phyloP scores from a whole-genome alignment of 805 yeast species.

The Teunomyces funiuensis region DNA sequence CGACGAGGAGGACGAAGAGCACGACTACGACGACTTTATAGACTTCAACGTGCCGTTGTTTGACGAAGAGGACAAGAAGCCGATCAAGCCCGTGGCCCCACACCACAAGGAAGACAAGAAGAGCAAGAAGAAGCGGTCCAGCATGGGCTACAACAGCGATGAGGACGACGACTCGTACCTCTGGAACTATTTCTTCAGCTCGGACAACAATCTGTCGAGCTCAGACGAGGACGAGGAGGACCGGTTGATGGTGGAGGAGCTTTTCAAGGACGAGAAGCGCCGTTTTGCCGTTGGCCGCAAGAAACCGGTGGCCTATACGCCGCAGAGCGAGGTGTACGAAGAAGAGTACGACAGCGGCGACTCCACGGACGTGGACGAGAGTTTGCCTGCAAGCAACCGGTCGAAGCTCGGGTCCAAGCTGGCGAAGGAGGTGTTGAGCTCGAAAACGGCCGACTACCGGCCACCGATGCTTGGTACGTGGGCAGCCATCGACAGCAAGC shows the following conservation, averaged over 20 bases:
- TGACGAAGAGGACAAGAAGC: slow-evolving; percentile 15
- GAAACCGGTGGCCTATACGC: slow-evolving; percentile 3
- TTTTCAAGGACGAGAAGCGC: slow-evolving; percentile 18
- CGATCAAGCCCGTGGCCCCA: background rate
- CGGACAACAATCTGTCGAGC: slow-evolving; percentile 35
- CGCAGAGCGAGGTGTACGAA: slow-evolving; percentile 16
- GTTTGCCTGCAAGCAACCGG: slow-evolving; percentile 57
- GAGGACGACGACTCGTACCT: slow-evolving; percentile 70
- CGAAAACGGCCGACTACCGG: slow-evolving; percentile 77
- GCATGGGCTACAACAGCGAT: slow-evolving; percentile 28
- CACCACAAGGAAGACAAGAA: slow-evolving; percentile 10
- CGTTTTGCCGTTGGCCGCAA: background rate
- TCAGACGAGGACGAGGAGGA: slow-evolving; percentile 26
- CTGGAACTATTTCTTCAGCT: slow-evolving; percentile 69
- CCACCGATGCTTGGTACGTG: slow-evolving; percentile 95
- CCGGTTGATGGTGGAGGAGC: slow-evolving; percentile 20
- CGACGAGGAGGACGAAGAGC: slow-evolving; percentile 30
- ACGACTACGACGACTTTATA: slow-evolving; percentile 40
- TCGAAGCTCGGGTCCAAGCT: slow-evolving; percentile 65
- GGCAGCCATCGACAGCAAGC: slow-evolving; percentile 75
- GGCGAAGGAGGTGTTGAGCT: slow-evolving; percentile 90
- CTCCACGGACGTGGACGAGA: slow-evolving; percentile 91
- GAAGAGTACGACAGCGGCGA: slow-evolving; percentile 66
- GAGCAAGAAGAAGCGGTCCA: slow-evolving; percentile 16
- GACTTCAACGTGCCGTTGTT: slow-evolving; percentile 36